Conservation (phyloP, 2,329 filamentous ascomycete genomes). For the Graphilbum fragrans region DNA sequence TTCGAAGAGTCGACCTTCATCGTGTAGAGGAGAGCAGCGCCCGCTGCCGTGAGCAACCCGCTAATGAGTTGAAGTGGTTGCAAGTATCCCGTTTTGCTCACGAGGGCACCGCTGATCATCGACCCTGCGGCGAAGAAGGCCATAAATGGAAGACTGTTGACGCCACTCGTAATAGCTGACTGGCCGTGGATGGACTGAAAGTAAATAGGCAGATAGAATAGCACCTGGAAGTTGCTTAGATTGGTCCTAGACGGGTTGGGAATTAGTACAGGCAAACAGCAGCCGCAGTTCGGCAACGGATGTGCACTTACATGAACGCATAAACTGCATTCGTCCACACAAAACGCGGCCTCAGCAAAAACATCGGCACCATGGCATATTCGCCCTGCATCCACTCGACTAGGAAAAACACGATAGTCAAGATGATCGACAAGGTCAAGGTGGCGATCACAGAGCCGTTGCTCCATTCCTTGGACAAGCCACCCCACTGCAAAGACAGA, state of each 20-base stretch:
- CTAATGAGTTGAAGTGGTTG: neutral
- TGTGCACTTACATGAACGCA: neutral
- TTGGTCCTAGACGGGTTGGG: no score
- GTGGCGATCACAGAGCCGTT: neutral
- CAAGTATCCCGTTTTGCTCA: neutral
- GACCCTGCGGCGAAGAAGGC: neutral
- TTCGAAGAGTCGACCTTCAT: conserved; percentile 1
- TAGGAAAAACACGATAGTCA: neutral
- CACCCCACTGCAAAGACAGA: neutral
- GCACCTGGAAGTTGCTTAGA: neutral
- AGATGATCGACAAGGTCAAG: neutral
- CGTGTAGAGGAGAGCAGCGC: conserved; percentile 1
- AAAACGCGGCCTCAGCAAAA: neutral
- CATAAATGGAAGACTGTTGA: neutral
- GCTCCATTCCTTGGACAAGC: neutral
- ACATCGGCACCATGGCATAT: neutral
- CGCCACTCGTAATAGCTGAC: neutral
- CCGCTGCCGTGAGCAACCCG: neutral
- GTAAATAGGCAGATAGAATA: conserved; percentile 1
- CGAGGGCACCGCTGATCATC: neutral
- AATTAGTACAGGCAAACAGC: no score
- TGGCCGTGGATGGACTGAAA: neutral
- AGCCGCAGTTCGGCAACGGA: neutral
- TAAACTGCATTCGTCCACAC: neutral
- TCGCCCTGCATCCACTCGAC: neutral